Percentiles rank a stretch among this genome's conserved stretches.
phyloP scores from a whole-genome alignment of 306 rosid species.

The Corylus avellana region DNA sequence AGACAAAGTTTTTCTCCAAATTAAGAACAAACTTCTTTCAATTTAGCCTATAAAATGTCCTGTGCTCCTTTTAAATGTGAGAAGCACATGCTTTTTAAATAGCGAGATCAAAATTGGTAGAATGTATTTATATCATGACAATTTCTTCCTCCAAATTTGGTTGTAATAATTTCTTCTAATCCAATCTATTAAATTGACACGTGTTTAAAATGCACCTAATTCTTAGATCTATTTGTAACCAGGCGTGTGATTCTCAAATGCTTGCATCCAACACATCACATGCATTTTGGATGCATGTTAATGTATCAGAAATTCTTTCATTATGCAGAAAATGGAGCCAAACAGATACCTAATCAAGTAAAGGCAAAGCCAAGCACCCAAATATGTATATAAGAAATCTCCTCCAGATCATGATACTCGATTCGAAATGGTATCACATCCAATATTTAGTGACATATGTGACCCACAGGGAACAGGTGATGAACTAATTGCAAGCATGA shows the following conservation, averaged over 20 bases:
- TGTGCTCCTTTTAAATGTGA: too few species aligned
- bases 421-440: constrained; percentile 5
- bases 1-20: too few species aligned
- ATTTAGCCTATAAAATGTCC: too few species aligned
- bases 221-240: background rate
- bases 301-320: background rate
- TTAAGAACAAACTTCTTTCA: too few species aligned
- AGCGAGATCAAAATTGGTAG: constrained; percentile 18
- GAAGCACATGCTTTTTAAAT: too few species aligned
- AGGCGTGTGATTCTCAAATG: background rate
- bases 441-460: constrained; percentile 4
- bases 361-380: background rate
- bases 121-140: background rate
- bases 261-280: too few species aligned
- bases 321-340: background rate
- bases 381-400: background rate
- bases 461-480: constrained; percentile 27
- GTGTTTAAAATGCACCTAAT: too few species aligned
- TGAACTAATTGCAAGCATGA: constrained; percentile 29
- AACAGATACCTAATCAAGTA: background rate
- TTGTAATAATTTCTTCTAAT: too few species aligned
- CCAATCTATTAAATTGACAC: background rate
- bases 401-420: background rate
- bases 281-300: too few species aligned
- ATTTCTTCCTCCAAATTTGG: too few species aligned